A percentile compares a stretch with the other conserved stretches of the same genome.
phyloP scores from a whole-genome alignment of 2,329 filamentous ascomycete species.

The Graphium sp. region DNA sequence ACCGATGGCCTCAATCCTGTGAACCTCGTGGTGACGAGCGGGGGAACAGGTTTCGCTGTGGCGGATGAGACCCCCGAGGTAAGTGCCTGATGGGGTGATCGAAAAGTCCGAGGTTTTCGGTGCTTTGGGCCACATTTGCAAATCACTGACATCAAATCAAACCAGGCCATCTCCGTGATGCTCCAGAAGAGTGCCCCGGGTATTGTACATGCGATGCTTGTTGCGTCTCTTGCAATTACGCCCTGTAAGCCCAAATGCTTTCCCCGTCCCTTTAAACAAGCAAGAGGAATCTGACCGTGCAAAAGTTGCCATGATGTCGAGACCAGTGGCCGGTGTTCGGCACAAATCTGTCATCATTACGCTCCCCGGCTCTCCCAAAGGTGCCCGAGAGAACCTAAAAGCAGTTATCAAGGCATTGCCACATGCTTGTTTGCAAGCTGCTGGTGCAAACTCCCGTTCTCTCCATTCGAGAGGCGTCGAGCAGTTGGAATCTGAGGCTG shows the following conservation, averaged over 20 bases:
- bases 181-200: conserved; percentile 78
- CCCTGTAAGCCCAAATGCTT: conserved; percentile 66
- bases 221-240: conserved; percentile 68
- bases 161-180: conserved; percentile 60
- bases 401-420: conserved; percentile 79
- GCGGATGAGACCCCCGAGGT: conserved; percentile 84
- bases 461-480: conserved; percentile 69
- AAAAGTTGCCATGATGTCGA: conserved; percentile 97
- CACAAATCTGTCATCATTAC: conserved; percentile 73
- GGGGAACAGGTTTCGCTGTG: conserved; percentile 81
- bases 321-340: conserved; percentile 77
- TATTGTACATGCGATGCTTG: conserved; percentile 87
- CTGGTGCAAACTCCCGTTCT: conserved; percentile 63
- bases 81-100: too few species aligned
- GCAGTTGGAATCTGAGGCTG: conserved; percentile 72
- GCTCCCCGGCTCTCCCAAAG: conserved; percentile 86
- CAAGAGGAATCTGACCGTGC: too few species aligned
- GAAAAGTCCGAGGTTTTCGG: too few species aligned
- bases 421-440: conserved; percentile 83
- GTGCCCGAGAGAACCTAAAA: conserved; percentile 83
- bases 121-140: too few species aligned
- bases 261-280: too few species aligned
- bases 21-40: conserved; percentile 76
- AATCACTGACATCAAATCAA: too few species aligned
- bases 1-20: conserved; percentile 44